Base-by-base conservation (phyloP, 495 filamentous ascomycete species). In the Cercophora sp. region DNA sequence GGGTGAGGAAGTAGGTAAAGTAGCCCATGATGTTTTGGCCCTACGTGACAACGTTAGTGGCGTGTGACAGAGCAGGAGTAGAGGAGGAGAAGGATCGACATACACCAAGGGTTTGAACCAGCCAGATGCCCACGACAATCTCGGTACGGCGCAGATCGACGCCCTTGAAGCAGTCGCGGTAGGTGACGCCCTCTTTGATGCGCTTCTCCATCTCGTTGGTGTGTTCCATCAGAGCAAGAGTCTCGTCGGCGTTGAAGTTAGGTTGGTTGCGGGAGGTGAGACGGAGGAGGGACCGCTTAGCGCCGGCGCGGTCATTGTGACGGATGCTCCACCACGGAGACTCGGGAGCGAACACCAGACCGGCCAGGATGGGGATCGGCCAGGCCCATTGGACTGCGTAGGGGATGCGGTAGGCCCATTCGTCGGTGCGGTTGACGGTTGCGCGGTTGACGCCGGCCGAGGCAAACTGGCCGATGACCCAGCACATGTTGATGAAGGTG, bases 271-370 rank as follows among this genome's bases (percentile, higher is more conserved):
- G 16, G 4, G 69, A 76, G n/a, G n/a, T n/a, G 1, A 88, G 68
- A 9, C 84, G 79, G 16, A 69, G 58, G n/a, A 88, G 69, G 4
- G 79, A 68, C n/a, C 31, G 35, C 31, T 60, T 64, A 4, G 67
- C 67, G 16, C 74, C 66, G 52, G 83, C 82, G 19, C 73, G 66
- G n/a, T 72, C 70, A 4, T 77, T 81, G 20, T 75, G 76, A 3
- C 84, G 80, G 31, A 88, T 80, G 19, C 86, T 72, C 81, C 80
- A 87, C 84, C 85, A 88, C 0, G 85, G 86, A 2, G 78, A 82
- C 61, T 89, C 86, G 4, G 85, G 86, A 0, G 82, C 81, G 13
- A 86, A 69, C 37, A 71, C 70, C 18, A 78, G 75, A 9, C 76
- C 81, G 52, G 85, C 76, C 58, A 85, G 73, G 16, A 81, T 54